phyloP scores from a whole-genome alignment of 371 early-diverging fungal species.

The Blakeslea trispora region DNA sequence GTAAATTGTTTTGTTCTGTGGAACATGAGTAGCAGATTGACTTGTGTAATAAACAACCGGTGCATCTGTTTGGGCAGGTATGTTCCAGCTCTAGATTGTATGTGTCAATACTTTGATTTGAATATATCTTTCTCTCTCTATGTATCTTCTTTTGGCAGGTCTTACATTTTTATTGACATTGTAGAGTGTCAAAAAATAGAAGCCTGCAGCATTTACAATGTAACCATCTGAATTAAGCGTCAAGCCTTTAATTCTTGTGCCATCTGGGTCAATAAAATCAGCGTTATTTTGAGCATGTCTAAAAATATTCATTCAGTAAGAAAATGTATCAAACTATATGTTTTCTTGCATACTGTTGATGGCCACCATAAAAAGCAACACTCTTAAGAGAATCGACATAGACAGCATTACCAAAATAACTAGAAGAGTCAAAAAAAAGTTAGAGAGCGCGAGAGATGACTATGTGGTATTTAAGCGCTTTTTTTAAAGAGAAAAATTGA shows the following conservation, averaged over 20 bases:
- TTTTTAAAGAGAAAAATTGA: not conserved
- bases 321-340: no score
- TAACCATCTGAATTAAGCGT: not conserved
- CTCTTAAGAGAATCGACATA: not conserved
- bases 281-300: no score
- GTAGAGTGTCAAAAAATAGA: conserved; percentile 1
- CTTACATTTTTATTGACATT: conserved; percentile 2
- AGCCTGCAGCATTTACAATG: conserved; percentile 1
- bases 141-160: no score
- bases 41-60: not conserved
- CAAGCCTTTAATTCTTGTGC: not conserved
- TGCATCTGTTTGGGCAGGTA: not conserved
- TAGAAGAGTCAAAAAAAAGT: not conserved
- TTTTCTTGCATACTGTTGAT: conserved; percentile 9
- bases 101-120: not conserved
- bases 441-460: no score
- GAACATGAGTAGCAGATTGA: not conserved
- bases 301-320: no score
- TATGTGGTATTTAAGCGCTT: no score
- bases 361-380: conserved; percentile 7
- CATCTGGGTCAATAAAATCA: no score
- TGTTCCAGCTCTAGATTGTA: conserved; percentile 9
- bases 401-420: conserved; percentile 2
- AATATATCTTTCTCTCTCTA: not conserved
- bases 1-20: not conserved